Conservation (phyloP, 2,329 filamentous ascomycete genomes). For the Pseudopithomyces maydicus region DNA sequence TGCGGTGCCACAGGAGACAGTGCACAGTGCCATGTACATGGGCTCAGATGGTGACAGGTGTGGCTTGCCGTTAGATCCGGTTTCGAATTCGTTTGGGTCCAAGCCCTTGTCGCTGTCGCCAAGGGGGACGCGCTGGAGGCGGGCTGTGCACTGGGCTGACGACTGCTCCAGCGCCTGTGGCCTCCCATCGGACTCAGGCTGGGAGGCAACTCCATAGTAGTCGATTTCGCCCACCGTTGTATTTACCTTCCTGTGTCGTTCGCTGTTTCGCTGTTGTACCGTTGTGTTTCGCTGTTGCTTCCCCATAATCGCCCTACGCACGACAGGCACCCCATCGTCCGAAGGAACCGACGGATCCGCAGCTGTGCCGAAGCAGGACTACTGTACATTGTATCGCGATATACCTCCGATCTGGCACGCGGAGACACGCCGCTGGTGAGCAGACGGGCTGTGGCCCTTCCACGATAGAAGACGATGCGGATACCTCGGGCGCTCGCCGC, state of each 20-base stretch:
- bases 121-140: slow-evolving; percentile 12
- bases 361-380: not conserved
- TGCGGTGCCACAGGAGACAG: not conserved
- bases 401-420: not conserved
- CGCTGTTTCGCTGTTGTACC: slow-evolving; percentile 15
- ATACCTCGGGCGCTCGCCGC: slow-evolving; percentile 28
- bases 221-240: no score
- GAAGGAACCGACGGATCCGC: not conserved
- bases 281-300: not conserved
- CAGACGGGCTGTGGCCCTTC: not conserved
- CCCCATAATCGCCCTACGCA: not conserved
- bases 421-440: not conserved
- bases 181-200: not conserved
- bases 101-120: slow-evolving; percentile 18
- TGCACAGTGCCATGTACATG: not conserved
- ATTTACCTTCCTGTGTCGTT: slow-evolving; percentile 6
- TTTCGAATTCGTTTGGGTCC: slow-evolving; percentile 14
- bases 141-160: slow-evolving; percentile 15
- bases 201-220: not conserved
- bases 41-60: not conserved
- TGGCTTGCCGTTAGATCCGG: slow-evolving; percentile 2
- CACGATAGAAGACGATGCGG: slow-evolving; percentile 30
- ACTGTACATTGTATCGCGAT: not conserved
- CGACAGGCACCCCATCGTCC: not conserved
- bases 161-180: not conserved